Evolutionary conservation across 129 eudicot species (phyloP).

Genomic region (Flaveria linearis): DNA sequence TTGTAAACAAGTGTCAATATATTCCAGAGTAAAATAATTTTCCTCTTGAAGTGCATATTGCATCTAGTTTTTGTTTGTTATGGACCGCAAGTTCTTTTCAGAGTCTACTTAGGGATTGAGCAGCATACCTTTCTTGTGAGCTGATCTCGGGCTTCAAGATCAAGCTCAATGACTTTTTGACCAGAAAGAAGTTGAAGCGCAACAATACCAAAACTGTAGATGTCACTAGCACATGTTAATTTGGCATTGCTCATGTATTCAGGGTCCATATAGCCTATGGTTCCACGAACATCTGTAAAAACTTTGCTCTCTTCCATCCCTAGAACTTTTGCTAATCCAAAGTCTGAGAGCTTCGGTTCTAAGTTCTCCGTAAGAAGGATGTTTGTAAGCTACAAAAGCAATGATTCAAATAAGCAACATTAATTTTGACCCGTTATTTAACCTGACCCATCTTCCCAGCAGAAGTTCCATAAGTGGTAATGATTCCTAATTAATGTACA

Average conservation of each 20-base stretch:
- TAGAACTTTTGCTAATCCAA: slow-evolving; percentile 71
- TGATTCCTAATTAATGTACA: not conserved
- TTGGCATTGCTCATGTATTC: slow-evolving; percentile 90
- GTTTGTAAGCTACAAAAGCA: slow-evolving; percentile 57
- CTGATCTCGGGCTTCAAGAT: slow-evolving; percentile 74
- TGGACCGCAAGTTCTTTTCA: not conserved
- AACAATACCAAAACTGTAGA: slow-evolving; percentile 80
- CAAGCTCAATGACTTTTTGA: slow-evolving; percentile 73
- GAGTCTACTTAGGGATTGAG: not conserved
- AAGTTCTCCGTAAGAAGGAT: slow-evolving; percentile 69
- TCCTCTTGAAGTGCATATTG: not conserved
- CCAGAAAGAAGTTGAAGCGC: slow-evolving; percentile 79
- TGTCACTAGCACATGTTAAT: slow-evolving; percentile 77
- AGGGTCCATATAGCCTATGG: slow-evolving; percentile 87
- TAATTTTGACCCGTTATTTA: not conserved
- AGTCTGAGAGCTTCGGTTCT: slow-evolving; percentile 78
- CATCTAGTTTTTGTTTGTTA: not conserved
- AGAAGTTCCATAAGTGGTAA: too few relatives aligned
- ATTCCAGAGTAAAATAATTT: too few relatives aligned
- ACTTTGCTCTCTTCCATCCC: slow-evolving; percentile 87
- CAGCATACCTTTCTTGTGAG: slow-evolving; percentile 63
- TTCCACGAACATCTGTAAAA: slow-evolving; percentile 75
- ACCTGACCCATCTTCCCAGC: not conserved
- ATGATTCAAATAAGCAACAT: not conserved
- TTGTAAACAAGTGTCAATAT: too few relatives aligned